Percentiles rank a stretch among this genome's conserved stretches.
Conservation (phyloP, 352 stramenopile species). For the Phytophthora hibernalis region DNA sequence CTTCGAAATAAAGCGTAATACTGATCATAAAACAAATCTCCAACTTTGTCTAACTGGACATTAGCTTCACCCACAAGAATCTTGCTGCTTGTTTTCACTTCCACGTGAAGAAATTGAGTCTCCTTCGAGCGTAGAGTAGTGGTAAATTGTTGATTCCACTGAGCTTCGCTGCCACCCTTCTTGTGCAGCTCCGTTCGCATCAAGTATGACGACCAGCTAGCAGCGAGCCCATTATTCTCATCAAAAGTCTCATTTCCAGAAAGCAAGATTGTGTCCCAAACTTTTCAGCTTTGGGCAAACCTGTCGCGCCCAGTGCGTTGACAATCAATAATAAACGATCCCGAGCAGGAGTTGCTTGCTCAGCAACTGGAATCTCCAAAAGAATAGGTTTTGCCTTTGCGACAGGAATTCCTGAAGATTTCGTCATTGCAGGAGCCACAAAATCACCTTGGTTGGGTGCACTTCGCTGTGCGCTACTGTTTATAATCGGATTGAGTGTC, state of each 20-base stretch:
- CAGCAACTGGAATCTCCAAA: constrained; percentile 52
- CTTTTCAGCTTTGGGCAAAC: constrained; percentile 71
- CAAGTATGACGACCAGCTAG: constrained; percentile 30
- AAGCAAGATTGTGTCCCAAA: constrained; percentile 82
- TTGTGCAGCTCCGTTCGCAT: constrained; percentile 76
- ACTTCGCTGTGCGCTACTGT: constrained; percentile 20
- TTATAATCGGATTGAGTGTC: constrained; percentile 74
- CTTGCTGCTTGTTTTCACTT: constrained; percentile 74
- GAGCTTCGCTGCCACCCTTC: constrained; percentile 81
- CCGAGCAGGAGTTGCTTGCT: constrained; percentile 22
- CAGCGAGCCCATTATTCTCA: constrained; percentile 9
- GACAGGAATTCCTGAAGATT: constrained; percentile 29
- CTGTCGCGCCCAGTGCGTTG: constrained; percentile 65
- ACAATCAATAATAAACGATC: constrained; percentile 54
- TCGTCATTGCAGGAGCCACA: constrained; percentile 33
- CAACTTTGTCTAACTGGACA: constrained; percentile 53
- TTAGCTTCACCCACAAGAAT: constrained; percentile 67
- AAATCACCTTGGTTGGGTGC: constrained; percentile 24
- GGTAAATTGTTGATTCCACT: constrained; percentile 88
- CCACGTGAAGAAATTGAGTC: constrained; percentile 55
- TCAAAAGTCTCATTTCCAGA: constrained; percentile 61
- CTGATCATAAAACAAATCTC: constrained; percentile 64
- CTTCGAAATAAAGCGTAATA: constrained; percentile 60
- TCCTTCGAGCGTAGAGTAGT: constrained; percentile 58
- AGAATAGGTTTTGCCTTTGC: constrained; percentile 39